Conservation (phyloP, 2,329 filamentous ascomycete species). For the Pseudogymnoascus sp. region DNA sequence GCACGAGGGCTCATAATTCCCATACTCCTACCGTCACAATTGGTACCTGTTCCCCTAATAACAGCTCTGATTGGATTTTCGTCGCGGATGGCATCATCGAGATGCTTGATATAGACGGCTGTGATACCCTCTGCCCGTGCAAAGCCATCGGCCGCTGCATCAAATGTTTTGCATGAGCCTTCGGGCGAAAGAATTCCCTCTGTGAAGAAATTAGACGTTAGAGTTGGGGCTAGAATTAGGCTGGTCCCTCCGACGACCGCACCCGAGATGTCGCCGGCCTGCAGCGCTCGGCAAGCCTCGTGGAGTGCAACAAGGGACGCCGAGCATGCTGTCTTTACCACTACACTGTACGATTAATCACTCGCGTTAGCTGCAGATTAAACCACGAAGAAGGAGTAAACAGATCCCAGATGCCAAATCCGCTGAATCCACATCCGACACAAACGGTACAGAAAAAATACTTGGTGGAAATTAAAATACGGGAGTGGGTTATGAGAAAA, state of each 20-base stretch:
- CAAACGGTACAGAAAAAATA: constrained; percentile 22
- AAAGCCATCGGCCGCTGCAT: constrained; percentile 37
- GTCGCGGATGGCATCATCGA: constrained; percentile 35
- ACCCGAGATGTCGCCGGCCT: too few relatives aligned
- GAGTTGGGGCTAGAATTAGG: too few relatives aligned
- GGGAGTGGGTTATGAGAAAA: too few relatives aligned
- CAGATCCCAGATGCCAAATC: too few relatives aligned
- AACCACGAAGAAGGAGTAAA: too few relatives aligned
- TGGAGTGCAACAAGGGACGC: too few relatives aligned
- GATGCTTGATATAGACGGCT: constrained; percentile 35
- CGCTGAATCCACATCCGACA: neutral
- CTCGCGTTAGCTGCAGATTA: too few relatives aligned
- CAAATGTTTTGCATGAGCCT: constrained; percentile 30
- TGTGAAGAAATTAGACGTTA: too few relatives aligned
- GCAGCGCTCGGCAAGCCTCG: too few relatives aligned
- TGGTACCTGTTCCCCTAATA: constrained; percentile 34
- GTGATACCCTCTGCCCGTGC: constrained; percentile 38
- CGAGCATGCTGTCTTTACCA: too few relatives aligned
- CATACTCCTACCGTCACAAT: constrained; percentile 37
- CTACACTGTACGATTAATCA: too few relatives aligned
- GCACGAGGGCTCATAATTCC: constrained; percentile 39
- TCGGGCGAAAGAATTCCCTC: constrained; percentile 26
- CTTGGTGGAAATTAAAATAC: neutral
- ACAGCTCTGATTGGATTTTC: constrained; percentile 37
- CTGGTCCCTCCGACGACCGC: too few relatives aligned